Percentiles rank a stretch among this genome's conserved stretches.
phyloP scores from a whole-genome alignment of 2,329 filamentous ascomycete species.

The Diaporthe citri region DNA sequence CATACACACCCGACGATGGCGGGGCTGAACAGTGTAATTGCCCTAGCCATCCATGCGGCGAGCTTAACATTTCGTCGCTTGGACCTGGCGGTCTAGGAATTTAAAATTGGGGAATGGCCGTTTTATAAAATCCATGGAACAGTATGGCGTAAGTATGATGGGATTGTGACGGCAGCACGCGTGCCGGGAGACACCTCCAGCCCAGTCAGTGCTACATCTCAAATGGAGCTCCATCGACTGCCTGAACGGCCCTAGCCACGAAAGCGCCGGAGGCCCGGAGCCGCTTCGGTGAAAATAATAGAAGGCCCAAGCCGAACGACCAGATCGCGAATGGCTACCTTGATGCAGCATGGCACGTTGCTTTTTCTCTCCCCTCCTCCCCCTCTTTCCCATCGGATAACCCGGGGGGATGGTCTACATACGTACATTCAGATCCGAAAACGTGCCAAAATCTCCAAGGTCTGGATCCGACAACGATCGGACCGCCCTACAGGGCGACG shows the following conservation, averaged over 20 bases:
- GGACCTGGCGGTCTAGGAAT: constrained; percentile 6
- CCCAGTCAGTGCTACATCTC: neutral
- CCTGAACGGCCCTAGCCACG: neutral
- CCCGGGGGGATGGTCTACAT: neutral
- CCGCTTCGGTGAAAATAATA: constrained; percentile 17
- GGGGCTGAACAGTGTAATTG: neutral
- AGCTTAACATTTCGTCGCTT: neutral
- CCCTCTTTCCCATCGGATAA: neutral
- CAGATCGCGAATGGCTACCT: constrained; percentile 21
- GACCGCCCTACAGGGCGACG: constrained; percentile 25
- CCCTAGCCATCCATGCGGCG: neutral
- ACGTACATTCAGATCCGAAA: constrained; percentile 2
- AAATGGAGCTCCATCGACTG: constrained; percentile 4
- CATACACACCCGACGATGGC: neutral
- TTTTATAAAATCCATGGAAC: constrained; percentile 24
- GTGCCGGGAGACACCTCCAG: neutral
- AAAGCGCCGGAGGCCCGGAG: neutral
- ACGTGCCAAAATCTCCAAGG: constrained; percentile 24
- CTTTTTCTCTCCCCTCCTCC: neutral
- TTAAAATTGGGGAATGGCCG: constrained; percentile 25
- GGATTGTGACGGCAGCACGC: neutral
- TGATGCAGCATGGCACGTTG: constrained; percentile 10
- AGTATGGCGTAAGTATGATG: constrained; percentile 27
- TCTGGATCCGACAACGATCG: constrained; percentile 29
- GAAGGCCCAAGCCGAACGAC: constrained; percentile 10